Evolutionary conservation across 31 red algal species (phyloP).

Genomic region (Asparagopsis taxiformis): DNA sequence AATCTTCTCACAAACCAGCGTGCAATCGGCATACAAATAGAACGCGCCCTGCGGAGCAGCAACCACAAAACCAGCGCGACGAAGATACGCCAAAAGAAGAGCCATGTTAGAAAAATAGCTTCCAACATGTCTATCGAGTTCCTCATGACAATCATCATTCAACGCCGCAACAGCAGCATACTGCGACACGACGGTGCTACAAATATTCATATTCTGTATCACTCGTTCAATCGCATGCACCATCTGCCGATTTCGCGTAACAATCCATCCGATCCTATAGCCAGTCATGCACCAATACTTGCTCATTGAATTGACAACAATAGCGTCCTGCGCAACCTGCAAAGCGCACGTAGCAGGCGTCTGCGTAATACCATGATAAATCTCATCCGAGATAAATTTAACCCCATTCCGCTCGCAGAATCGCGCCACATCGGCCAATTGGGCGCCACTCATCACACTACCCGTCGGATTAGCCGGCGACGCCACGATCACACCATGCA

Average conservation of each 20-base stretch:
- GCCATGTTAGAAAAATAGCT: slow-evolving; percentile 3
- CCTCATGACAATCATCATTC: slow-evolving; percentile 5
- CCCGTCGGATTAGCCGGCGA: slow-evolving; percentile 76
- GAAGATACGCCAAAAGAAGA: not conserved
- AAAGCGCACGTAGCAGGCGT: not conserved
- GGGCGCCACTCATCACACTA: slow-evolving; percentile 7
- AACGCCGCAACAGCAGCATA: slow-evolving; percentile 29
- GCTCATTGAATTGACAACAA: slow-evolving; percentile 31
- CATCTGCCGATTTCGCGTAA: slow-evolving; percentile 8
- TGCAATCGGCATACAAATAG: slow-evolving; percentile 48
- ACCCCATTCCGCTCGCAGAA: slow-evolving; percentile 23
- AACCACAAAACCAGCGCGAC: slow-evolving; percentile 14
- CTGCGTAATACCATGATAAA: slow-evolving; percentile 59
- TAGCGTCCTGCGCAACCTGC: not conserved
- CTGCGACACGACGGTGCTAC: slow-evolving; percentile 33
- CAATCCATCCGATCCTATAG: slow-evolving; percentile 51
- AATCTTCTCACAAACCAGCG: not conserved
- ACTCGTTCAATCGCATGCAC: slow-evolving; percentile 12
- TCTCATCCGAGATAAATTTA: slow-evolving; percentile 52
- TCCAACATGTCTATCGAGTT: slow-evolving; percentile 17
- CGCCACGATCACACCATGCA: slow-evolving; percentile 48
- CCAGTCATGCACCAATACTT: slow-evolving; percentile 76
- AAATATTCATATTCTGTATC: slow-evolving; percentile 60
- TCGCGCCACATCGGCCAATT: slow-evolving; percentile 4
- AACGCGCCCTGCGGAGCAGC: slow-evolving; percentile 27